Conservation (phyloP, 306 rosid genomes). For the Lithocarpus polystachyus region DNA sequence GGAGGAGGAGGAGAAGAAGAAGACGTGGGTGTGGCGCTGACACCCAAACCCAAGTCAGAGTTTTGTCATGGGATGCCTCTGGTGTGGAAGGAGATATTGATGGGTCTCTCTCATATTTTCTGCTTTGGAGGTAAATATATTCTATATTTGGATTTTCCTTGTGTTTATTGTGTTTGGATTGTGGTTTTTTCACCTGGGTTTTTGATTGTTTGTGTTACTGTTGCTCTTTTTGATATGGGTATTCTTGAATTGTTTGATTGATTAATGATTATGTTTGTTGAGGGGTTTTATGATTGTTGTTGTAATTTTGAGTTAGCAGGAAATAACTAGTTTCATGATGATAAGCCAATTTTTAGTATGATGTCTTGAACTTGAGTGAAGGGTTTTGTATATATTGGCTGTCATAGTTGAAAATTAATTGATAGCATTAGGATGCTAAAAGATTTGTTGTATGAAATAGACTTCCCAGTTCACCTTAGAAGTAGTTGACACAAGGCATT, state of each 20-base stretch:
- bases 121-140: conserved; percentile 39
- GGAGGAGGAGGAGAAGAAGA: not conserved
- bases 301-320: not conserved
- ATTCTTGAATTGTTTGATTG: not conserved
- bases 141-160: not conserved
- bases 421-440: not conserved
- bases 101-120: conserved; percentile 25
- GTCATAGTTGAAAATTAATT: not conserved
- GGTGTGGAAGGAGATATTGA: not conserved
- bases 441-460: not conserved
- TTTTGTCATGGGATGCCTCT: not conserved
- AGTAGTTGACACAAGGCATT: not conserved
- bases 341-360: not conserved
- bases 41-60: not conserved
- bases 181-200: conserved; percentile 1
- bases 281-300: not conserved
- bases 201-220: not conserved
- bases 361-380: not conserved
- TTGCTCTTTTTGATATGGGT: not conserved
- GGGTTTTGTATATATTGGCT: not conserved
- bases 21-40: not conserved
- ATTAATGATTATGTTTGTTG: not conserved
- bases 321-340: not conserved
- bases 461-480: not conserved
- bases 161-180: not conserved